Base-by-base conservation (phyloP, 139 green algal genomes). In the Astrephomene gubernaculifera region DNA sequence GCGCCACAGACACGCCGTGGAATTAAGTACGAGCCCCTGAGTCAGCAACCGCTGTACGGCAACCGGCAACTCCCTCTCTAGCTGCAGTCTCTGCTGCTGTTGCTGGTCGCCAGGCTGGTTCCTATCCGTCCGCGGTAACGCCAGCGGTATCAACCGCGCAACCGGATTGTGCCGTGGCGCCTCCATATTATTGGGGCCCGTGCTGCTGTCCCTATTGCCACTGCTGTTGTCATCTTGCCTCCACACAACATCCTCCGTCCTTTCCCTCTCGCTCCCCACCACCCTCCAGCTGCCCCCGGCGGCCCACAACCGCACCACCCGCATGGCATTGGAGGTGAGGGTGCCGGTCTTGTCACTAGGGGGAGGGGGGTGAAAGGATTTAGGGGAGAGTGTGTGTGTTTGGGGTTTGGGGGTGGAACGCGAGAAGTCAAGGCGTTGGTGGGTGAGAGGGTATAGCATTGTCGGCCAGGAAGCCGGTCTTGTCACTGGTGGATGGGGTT, bases 261-360 rank as follows among this genome's bases (percentile, higher is more conserved):
- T n/a, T n/a, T n/a, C n/a, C n/a, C n/a, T n/a, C n/a, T n/a, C n/a
- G n/a, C n/a, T n/a, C 64, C 14, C 31, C 10, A 35, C 45, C 31
- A 83, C 61, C 4, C 31, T 6, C 43, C 83, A 70, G 53, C 64
- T 70, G 88, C 44, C 24, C 39, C 64, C 78, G 88, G 70, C 84
- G 76, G 86, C 61, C 73, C 83, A 91, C 39, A 89, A 41, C 4
- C 60, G 43, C 17, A 88, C 72, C 29, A 97, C 96, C 5, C 81
- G 85, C 94, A 98, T 97, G 65, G 93, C 74, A 85, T 98, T 98
- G 75, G 92, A 76, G 0, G 96, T 98, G 24, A 98, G 82, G 1
- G 96, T 98, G 43, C 96, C 96, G 22, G 96, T 98, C 82, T 98
- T 98, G 89, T 98, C 96, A n/a, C 88, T 94, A 88, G 57, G 61